A percentile compares a stretch with the other conserved stretches of the same genome.
These are phyloP conservation scores for Asclepias syriaca DNA, from an alignment of 257 asterid genomes.

Conservation along the genomic window DNA sequence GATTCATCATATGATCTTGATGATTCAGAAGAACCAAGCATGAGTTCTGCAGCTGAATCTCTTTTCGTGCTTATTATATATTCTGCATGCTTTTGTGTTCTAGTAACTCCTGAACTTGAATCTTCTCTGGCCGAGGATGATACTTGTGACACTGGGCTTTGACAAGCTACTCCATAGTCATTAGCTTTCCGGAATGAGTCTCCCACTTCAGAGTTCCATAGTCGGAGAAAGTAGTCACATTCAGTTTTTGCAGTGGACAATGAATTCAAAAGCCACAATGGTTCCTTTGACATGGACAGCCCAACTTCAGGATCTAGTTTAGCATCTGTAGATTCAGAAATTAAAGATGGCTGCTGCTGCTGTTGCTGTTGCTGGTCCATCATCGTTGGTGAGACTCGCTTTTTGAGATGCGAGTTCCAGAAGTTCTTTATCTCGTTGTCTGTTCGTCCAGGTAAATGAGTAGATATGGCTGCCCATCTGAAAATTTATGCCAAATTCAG, in stretches of 20 bases:
- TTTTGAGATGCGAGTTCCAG: constrained; percentile 74
- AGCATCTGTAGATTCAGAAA: constrained; percentile 20
- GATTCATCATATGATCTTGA: constrained; percentile 36
- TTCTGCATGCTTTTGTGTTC: constrained; percentile 14
- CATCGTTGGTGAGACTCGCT: constrained; percentile 21
- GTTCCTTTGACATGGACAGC: constrained; percentile 21
- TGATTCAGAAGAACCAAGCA: constrained; percentile 29
- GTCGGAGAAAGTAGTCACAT: constrained; percentile 46
- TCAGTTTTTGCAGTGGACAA: constrained; percentile 10
- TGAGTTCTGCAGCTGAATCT: constrained; percentile 24
- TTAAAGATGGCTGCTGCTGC: constrained; percentile 25
- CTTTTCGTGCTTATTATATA: constrained; percentile 16
- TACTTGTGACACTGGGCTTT: constrained; percentile 40
- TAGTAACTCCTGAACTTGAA: constrained; percentile 29
- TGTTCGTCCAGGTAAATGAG: constrained; percentile 63
- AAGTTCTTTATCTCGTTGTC: constrained; percentile 67
- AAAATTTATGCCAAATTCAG: not conserved
- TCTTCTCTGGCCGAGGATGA: constrained; percentile 44
- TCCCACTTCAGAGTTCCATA: constrained; percentile 64
- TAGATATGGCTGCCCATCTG: constrained; percentile 73
- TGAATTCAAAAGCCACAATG: constrained; percentile 15
- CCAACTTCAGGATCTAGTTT: constrained; percentile 36
- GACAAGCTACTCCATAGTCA: constrained; percentile 22
- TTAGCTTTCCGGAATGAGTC: constrained; percentile 40
- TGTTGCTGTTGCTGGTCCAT: not conserved